Percentiles rank a stretch among this genome's conserved stretches.
These are phyloP conservation scores for Aspergillus sparsus DNA, from an alignment of 495 filamentous ascomycete genomes.

Conservation along the genomic window DNA sequence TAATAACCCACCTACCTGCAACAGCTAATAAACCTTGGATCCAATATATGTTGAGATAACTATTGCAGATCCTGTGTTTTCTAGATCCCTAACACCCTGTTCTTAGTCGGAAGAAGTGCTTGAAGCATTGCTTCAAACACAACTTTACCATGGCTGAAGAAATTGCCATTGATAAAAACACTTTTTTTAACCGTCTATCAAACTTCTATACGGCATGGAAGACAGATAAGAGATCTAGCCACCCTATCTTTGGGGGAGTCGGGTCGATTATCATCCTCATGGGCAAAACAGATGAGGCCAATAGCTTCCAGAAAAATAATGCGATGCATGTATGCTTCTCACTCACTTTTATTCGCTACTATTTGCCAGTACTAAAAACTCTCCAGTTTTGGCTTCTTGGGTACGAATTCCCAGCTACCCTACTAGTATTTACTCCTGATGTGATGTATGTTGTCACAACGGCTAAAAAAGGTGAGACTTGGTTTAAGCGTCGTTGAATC, in stretches of 20 bases:
- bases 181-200: conserved; percentile 89
- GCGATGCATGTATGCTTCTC: conserved; percentile 78
- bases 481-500: background rate
- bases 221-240: conserved; percentile 76
- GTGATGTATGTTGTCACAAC: conserved; percentile 89
- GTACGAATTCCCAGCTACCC: conserved; percentile 96
- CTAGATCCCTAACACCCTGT: background rate
- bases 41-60: too few species aligned
- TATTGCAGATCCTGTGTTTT: background rate
- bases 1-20: too few species aligned
- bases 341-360: background rate
- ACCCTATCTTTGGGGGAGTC: conserved; percentile 79
- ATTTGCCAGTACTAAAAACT: background rate
- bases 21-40: too few species aligned
- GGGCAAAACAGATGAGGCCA: conserved; percentile 89
- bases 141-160: conserved; percentile 55
- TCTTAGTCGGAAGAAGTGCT: conserved; percentile 6
- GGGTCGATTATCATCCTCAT: conserved; percentile 84
- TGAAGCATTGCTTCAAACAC: conserved; percentile 21
- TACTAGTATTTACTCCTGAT: conserved; percentile 88
- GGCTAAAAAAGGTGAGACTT: conserved; percentile 81
- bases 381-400: conserved; percentile 93
- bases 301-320: conserved; percentile 87
- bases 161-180: conserved; percentile 86
- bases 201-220: conserved; percentile 91